Conservation (phyloP, 78 protist species). For the Dictyostelium citrinum region DNA sequence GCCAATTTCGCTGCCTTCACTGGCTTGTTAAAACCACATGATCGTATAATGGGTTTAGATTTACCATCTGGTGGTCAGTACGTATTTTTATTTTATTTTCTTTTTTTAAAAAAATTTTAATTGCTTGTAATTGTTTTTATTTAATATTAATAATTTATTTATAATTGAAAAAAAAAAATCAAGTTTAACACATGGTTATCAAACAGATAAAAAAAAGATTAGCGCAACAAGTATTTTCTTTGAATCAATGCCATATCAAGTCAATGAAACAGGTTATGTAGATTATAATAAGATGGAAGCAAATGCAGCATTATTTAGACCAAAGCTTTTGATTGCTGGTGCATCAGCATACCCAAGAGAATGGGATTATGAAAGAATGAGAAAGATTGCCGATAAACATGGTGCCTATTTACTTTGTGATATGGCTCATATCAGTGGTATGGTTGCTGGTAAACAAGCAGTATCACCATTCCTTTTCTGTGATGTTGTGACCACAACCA, state of each 20-base stretch:
- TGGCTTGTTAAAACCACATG: constrained; percentile 97
- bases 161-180: too few relatives aligned
- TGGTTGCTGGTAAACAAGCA: constrained; percentile 93
- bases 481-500: constrained; percentile 99
- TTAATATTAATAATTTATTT: too few relatives aligned
- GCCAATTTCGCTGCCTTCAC: constrained; percentile 98
- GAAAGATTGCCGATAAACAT: constrained; percentile 92
- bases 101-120: too few relatives aligned
- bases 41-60: constrained; percentile 99
- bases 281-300: constrained; percentile 97
- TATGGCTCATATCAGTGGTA: constrained; percentile 99
- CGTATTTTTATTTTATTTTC: not conserved
- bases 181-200: constrained; percentile 97
- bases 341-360: constrained; percentile 99
- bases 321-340: constrained; percentile 97
- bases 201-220: constrained; percentile 94
- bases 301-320: constrained; percentile 94
- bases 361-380: constrained; percentile 94
- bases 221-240: constrained; percentile 97
- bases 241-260: constrained; percentile 98
- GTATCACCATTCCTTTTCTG: constrained; percentile 91
- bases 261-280: constrained; percentile 94
- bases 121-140: too few relatives aligned
- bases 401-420: constrained; percentile 96
- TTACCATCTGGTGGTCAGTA: constrained; percentile 98